Percentiles rank a stretch among this genome's conserved stretches.
Evolutionary conservation across 2,329 filamentous ascomycete genomes (phyloP).

Genomic region (Colletotrichum sp.): DNA sequence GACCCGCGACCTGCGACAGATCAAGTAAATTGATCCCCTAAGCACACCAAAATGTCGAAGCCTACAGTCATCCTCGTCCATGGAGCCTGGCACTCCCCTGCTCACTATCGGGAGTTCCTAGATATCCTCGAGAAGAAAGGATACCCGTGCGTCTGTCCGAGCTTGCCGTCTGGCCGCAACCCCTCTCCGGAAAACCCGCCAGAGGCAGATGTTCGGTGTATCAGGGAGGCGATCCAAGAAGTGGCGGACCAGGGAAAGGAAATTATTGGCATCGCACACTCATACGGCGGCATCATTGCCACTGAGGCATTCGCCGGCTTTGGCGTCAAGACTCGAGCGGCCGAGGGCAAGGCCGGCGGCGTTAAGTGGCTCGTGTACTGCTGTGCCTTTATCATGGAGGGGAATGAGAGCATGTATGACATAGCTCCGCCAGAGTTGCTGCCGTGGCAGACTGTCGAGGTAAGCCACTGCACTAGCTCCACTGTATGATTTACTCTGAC

Average conservation of each 20-base stretch:
- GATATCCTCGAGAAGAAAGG: neutral
- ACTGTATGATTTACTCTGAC: neutral
- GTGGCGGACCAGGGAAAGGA: neutral
- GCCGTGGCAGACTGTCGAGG: no score
- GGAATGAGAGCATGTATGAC: neutral
- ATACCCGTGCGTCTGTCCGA: neutral
- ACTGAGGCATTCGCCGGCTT: neutral
- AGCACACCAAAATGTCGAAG: neutral
- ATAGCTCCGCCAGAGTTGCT: neutral
- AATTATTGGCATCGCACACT: neutral
- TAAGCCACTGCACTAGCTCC: neutral
- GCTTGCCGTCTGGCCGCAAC: neutral
- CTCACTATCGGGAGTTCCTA: neutral
- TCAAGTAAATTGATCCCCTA: neutral
- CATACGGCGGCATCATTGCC: neutral
- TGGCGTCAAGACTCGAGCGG: neutral
- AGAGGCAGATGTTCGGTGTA: neutral
- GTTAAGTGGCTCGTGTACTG: neutral
- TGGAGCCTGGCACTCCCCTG: slow-evolving; percentile 4
- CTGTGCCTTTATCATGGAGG: neutral
- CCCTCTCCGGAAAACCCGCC: neutral
- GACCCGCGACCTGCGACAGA: neutral
- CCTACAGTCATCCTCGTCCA: neutral
- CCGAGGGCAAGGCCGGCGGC: neutral
- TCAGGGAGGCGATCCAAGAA: neutral